Evolutionary conservation across 2,329 filamentous ascomycete species (phyloP), one percentile per base, ranked within the genome.

Genomic region (Penicillium griseofulvum): DNA sequence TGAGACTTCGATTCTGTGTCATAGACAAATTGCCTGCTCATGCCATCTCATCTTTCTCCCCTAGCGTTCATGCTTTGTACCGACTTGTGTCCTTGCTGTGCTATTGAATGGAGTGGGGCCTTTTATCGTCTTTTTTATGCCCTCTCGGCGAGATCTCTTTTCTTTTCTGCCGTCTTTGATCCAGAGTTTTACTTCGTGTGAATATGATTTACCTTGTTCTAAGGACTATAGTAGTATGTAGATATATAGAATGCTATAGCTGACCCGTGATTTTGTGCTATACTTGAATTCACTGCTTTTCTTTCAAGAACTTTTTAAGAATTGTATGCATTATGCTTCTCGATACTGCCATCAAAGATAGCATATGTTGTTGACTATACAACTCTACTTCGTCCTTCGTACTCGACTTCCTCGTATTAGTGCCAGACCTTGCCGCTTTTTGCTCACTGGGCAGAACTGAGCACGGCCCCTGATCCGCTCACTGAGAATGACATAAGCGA

Each of bases 11-110:
- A 62, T 62, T 60, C 53, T 58, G 46, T 60, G 39, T 51, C 54
- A 62, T 64, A 64, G 60, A 65, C 57, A 52, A 58, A 63, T 57
- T 56, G 51, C 31, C 38, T 54, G 22, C 41, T 56, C 47, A 59
- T 64, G 39, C 42, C 51, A 59, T 57, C 41, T 56, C 49, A 55
- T 49, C 42, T 52, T 50, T 39, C 26, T 12, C 9, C 50, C 38
- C 34, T 43, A 58, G 58, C 55, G 55, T 59, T 57, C 41, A 49
- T 52, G 41, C 3, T 28, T 52, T 37, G 26, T 17, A 29, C 29
- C 19, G 29, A 17, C 29, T 33, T 2, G 12, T 36, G n/a, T 11
- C 43, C 48, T 44, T 54, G 45, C 24, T 42, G 45, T 28, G 28
- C 8, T 31, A 31, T 49, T 39, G 16, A 46, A 33, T 48, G 42